Evolutionary conservation across 305 asterid species (phyloP).

Genomic region (Salvia sclarea): DNA sequence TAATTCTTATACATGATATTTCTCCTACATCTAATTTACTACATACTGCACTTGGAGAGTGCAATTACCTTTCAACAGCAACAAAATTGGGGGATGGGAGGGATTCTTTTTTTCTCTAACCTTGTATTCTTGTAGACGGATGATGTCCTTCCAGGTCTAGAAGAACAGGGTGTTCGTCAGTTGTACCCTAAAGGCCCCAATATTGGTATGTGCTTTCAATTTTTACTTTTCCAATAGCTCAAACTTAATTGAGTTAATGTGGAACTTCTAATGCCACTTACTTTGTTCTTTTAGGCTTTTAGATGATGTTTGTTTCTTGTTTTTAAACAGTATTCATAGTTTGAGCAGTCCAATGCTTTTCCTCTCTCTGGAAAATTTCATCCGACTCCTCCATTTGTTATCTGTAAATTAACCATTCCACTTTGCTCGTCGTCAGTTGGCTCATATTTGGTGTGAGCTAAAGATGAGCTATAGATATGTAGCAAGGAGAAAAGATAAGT

Average conservation of each 20-base stretch:
- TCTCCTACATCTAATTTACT: slow-evolving; percentile 2
- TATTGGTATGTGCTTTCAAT: slow-evolving; percentile 46
- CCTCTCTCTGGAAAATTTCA: not conserved
- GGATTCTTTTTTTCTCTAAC: slow-evolving; percentile 14
- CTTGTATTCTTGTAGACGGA: slow-evolving; percentile 62
- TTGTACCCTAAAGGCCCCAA: slow-evolving; percentile 73
- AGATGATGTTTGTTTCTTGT: not conserved
- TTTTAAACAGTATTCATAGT: slow-evolving; percentile 5
- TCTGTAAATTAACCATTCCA: not conserved
- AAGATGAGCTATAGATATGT: not conserved
- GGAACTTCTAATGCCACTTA: slow-evolving; percentile 7
- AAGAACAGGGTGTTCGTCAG: slow-evolving; percentile 94
- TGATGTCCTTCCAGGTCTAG: slow-evolving; percentile 85
- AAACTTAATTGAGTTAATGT: too few species aligned
- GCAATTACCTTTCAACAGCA: not conserved
- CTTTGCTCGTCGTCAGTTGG: not conserved
- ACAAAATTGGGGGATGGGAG: slow-evolving; percentile 2
- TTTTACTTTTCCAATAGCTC: not conserved
- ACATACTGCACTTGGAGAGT: not conserved
- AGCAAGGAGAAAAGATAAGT: not conserved
- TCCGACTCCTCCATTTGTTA: not conserved
- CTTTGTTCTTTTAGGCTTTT: not conserved
- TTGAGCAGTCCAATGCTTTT: slow-evolving; percentile 10
- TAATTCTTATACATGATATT: not conserved
- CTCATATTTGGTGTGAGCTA: not conserved